These are phyloP conservation scores for Royoungia palumana DNA, from an alignment of 768 basidiomycete species.

Conservation along the genomic window DNA sequence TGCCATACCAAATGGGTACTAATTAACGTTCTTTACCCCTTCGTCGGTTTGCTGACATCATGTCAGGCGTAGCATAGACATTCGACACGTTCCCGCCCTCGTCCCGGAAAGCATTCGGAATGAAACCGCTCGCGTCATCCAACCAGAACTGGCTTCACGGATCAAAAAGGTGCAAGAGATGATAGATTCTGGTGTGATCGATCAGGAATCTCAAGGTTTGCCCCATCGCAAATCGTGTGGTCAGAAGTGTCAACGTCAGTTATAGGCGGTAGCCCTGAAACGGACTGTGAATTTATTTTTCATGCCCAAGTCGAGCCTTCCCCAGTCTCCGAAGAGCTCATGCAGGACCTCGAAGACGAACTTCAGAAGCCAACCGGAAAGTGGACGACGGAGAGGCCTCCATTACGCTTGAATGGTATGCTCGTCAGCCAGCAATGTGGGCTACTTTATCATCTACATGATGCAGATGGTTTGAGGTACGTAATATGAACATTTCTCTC, in stretches of 20 bases:
- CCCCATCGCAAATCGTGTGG: not conserved
- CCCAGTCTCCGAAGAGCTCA: slow-evolving; percentile 46
- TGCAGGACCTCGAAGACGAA: slow-evolving; percentile 73
- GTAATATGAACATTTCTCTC: slow-evolving; percentile 6
- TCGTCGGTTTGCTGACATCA: not conserved
- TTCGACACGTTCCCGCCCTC: slow-evolving; percentile 61
- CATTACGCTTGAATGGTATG: slow-evolving; percentile 57
- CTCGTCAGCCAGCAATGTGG: slow-evolving; percentile 81
- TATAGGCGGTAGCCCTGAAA: slow-evolving; percentile 45
- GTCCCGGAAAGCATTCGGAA: slow-evolving; percentile 57
- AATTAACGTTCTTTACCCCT: slow-evolving; percentile 12
- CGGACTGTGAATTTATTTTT: slow-evolving; percentile 62
- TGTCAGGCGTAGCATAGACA: slow-evolving; percentile 55
- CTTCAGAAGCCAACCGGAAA: slow-evolving; percentile 71
- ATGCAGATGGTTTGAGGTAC: slow-evolving; percentile 69
- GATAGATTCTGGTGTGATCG: slow-evolving; percentile 62
- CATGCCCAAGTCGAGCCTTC: slow-evolving; percentile 63
- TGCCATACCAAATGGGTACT: slow-evolving; percentile 59
- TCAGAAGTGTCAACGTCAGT: not conserved
- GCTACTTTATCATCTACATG: slow-evolving; percentile 60
- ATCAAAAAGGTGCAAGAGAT: slow-evolving; percentile 58
- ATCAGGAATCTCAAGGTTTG: slow-evolving; percentile 46
- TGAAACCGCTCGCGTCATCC: slow-evolving; percentile 55
- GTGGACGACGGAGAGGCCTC: slow-evolving; percentile 54
- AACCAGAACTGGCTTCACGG: slow-evolving; percentile 56